phyloP scores from a whole-genome alignment of 352 stramenopile species.

The Globisporangium paroecandrum region DNA sequence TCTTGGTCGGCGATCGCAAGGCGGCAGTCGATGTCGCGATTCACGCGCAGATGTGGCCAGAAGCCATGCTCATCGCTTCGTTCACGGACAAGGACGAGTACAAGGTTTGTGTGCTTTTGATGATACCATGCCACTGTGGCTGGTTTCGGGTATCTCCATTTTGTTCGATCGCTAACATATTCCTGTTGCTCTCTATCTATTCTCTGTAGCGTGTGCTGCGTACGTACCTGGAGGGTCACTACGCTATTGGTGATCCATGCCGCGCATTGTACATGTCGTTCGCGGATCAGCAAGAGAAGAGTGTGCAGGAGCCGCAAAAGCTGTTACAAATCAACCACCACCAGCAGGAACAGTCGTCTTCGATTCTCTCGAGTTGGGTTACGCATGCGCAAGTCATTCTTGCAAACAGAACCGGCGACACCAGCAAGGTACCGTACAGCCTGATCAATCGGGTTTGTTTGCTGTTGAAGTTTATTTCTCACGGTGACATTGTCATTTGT shows the following conservation, averaged over 20 bases:
- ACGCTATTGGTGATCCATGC: slow-evolving; percentile 69
- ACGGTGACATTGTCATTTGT: background rate
- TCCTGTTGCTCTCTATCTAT: background rate
- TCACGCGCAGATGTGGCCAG: slow-evolving; percentile 78
- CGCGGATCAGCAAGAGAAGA: slow-evolving; percentile 81
- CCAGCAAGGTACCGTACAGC: slow-evolving; percentile 46
- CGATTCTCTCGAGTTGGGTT: slow-evolving; percentile 71
- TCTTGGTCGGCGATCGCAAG: slow-evolving; percentile 77
- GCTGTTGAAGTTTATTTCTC: background rate
- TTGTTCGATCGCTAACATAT: background rate
- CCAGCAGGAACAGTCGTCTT: slow-evolving; percentile 25
- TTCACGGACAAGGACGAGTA: slow-evolving; percentile 86
- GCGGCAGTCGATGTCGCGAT: slow-evolving; percentile 74
- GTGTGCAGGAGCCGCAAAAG: slow-evolving; percentile 77
- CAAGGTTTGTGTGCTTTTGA: slow-evolving; percentile 29
- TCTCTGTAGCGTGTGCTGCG: slow-evolving; percentile 53
- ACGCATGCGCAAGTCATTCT: slow-evolving; percentile 79
- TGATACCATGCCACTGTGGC: background rate
- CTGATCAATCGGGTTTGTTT: background rate
- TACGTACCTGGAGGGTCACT: slow-evolving; percentile 76
- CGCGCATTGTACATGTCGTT: slow-evolving; percentile 79
- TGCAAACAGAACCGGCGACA: slow-evolving; percentile 77
- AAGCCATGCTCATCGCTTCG: slow-evolving; percentile 84
- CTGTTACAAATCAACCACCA: slow-evolving; percentile 43
- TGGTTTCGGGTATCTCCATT: background rate